Evolutionary conservation across 2,329 filamentous ascomycete species (phyloP), one percentile per base, ranked within the genome.

Genomic region (Colletotrichum euphorbiae): DNA sequence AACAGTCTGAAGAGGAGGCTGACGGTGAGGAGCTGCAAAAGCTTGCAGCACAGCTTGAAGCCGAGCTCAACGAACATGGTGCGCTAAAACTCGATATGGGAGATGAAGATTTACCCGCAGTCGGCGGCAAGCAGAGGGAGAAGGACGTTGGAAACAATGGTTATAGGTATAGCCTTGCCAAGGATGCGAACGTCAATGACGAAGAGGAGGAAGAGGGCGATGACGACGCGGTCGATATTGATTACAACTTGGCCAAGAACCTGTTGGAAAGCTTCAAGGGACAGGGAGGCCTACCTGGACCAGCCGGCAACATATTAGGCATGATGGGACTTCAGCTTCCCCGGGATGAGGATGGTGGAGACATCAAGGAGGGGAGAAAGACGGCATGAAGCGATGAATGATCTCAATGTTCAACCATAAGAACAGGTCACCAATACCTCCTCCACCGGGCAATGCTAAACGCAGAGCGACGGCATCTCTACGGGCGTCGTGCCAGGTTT

Each of bases 201-300:
- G 82, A 84, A 24, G 81, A 87, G 43, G 83, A 85, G 3, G 84
- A 86, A 24, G 81, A 87, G 43, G 83, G 85, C 3, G 84, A 86
- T 8, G 83, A 78, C 3, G 80, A 88, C 9, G 89, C 91, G 60
- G 86, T 96, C 4, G 85, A 94, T 70, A 88, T 96, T 31, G 93
- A 98, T 76, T 92, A 94, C 72, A 95, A 96, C 70, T 83, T 99
- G 24, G 94, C 93, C 17, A 93, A 92, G 77, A 98, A 98, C 74
- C 83, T 99, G 62, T 83, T 99, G 1, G 93, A 98, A 77, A 95
- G 93, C 73, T 94, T 99, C 80, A 97, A 97, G 76, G 91, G 92
- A 15, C 95, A 98, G 77, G 93, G 85, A 17, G 96, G 96, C 12
- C 88, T 91, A 83, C 85, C 93, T 36, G 96, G 96, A 0, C 96